Conservation (phyloP, 1,284 basidiomycete species). For the Austroboletus olivaceoglutinosus region DNA sequence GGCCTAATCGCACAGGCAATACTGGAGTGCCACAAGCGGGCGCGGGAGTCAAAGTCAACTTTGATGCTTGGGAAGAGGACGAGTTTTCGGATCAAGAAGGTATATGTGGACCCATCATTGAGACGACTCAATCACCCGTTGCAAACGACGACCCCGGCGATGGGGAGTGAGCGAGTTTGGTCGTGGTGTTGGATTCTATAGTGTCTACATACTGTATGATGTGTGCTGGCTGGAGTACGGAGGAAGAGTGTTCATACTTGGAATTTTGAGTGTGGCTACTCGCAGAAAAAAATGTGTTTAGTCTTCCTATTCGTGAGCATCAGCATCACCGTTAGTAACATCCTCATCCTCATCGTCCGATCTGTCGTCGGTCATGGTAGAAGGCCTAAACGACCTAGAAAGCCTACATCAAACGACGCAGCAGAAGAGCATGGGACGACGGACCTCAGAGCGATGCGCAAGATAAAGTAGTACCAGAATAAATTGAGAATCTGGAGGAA, state of each 20-base stretch:
- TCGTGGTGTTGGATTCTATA: neutral
- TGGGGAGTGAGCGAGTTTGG: conserved; percentile 3
- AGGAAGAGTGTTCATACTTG: neutral
- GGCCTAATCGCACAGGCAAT: conserved; percentile 57
- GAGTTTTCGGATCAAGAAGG: conserved; percentile 60
- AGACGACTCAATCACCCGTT: conserved; percentile 3
- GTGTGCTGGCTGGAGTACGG: conserved; percentile 9
- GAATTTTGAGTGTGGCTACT: neutral
- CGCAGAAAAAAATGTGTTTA: conserved; percentile 12
- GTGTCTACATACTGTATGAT: conserved; percentile 7
- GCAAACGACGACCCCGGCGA: conserved; percentile 4
- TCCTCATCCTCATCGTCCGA: conserved; percentile 69
- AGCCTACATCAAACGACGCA: neutral
- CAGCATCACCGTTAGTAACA: conserved; percentile 15
- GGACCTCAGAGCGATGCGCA: conserved; percentile 60
- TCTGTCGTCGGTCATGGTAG: conserved; percentile 44
- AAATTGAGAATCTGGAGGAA: conserved; percentile 82
- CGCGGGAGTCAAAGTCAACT: conserved; percentile 53
- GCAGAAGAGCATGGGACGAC: neutral
- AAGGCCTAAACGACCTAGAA: conserved; percentile 15
- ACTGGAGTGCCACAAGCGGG: conserved; percentile 18
- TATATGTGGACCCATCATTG: conserved; percentile 35
- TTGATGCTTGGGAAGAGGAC: conserved; percentile 59
- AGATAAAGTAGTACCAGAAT: conserved; percentile 88
- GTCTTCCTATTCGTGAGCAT: conserved; percentile 34